phyloP scores from a whole-genome alignment of 2,329 filamentous ascomycete species.

The Sporothrix curviconia region DNA sequence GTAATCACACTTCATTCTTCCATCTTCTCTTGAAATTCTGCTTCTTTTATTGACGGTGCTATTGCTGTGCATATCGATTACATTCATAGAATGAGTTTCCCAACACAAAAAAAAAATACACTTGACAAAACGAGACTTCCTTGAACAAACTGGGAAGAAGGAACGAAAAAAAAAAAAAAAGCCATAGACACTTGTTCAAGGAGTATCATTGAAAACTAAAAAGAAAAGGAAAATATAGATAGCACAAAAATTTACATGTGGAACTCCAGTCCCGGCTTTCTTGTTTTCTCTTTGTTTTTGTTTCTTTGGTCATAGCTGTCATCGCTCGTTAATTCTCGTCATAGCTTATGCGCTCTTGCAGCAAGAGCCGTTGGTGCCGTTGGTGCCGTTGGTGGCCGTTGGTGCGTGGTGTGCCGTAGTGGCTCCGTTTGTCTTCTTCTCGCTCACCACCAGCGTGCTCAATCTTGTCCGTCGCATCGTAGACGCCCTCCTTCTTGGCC shows the following conservation, averaged over 20 bases:
- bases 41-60: not conserved
- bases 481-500: slow-evolving; percentile 36
- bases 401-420: not conserved
- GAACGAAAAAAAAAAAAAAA: not conserved
- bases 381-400: not conserved
- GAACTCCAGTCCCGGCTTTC: no score
- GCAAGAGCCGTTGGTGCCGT: slow-evolving; percentile 2
- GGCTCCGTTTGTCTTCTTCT: not conserved
- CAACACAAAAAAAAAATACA: not conserved
- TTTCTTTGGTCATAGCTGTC: not conserved
- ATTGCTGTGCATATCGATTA: not conserved
- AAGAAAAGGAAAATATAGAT: no score
- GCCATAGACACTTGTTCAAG: no score
- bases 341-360: slow-evolving; percentile 2
- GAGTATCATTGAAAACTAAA: no score
- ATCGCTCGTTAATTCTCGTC: no score
- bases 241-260: no score
- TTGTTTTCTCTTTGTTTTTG: not conserved
- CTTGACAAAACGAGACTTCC: slow-evolving; percentile 3
- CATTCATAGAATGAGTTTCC: not conserved
- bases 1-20: no score
- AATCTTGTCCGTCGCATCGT: slow-evolving; percentile 44
- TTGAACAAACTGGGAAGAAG: slow-evolving; percentile 11
- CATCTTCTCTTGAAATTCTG: no score
- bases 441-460: slow-evolving; percentile 30